Base-by-base conservation (phyloP, 805 yeast species). In the Kuraishia capsulata region DNA sequence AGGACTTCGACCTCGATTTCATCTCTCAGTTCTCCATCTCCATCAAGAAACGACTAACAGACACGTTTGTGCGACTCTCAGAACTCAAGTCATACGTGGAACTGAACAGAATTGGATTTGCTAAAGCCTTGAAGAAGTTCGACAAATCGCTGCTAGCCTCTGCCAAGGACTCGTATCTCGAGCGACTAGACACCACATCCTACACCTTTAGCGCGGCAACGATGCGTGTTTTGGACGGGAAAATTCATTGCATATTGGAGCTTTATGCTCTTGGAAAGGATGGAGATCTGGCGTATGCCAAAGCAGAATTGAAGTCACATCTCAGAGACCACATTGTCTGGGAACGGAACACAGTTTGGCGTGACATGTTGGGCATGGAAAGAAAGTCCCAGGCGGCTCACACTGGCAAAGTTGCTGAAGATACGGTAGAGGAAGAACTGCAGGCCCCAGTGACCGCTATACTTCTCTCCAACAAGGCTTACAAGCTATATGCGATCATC, bases 261-360 rank as follows among this genome's bases (percentile, higher is more conserved):
- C 60, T 57, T 56, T 71, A 50, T 44, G 67, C 59, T 41, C 63
- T 47, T 51, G 70, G 55, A 40, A 56, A 57, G 33, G 53, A 56
- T n/a, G 55, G 59, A 18, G 64, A 61, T 42, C 50, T 62, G 33
- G 69, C 67, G 6, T 41, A 53, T 14, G 67, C 74, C 30, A 64
- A 62, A 35, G 57, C 60, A 30, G 77, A 71, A 37, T 57, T 73
- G 40, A 64, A 67, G 45, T 61, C 73, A 3, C 71, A 71, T 45
- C 61, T 90, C 45, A 70, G 97, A 45, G 98, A 90, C 51, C 95
- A 90, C 57, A 84, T 90, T 26, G 96, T 89, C 16, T 90, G 96
- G 94, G 97, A 90, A 61, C 73, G 98, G 57, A 88, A 88, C 56
- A 90, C 97, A 0, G 97, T 90, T 21, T 90, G 98, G 98, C 80